Evolutionary conservation across 768 basidiomycete species (phyloP), one percentile per base, ranked within the genome.

Genomic region (Dictyophora rubrovolvata): DNA sequence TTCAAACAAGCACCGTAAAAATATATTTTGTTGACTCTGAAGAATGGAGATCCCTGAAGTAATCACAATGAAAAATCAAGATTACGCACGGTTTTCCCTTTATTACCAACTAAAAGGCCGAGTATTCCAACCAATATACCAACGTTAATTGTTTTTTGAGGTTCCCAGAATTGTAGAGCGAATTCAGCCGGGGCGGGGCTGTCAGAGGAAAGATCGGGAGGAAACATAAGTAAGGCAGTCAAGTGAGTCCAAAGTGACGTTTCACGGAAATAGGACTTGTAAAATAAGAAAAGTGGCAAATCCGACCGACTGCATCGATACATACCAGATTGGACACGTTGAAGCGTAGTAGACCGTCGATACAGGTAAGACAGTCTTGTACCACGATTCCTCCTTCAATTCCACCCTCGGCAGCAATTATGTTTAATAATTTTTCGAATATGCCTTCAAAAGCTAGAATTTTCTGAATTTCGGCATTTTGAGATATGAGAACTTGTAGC

Each of bases 371-470:
- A n/a, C 90, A 89, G 63, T 93, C 86, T 63, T 89, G 85, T 0
- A 89, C 83, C 48, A 89, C 86, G 56, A 87, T 78, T 10, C 93
- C 93, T 16, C 94, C 93, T 64, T 97, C 94, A 21, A 93, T 77
- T 0, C 96, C 96, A 20, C 93, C 91, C 70, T 97, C 95, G 62
- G 82, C 79, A 9, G 81, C 79, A 61, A 98, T 81, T 52, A 89
- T 93, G 57, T 85, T 85, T 73, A 98, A 93, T 33, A 99, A 79
- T 68, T 87, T 91, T 74, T 99, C 96, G 66, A 99, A 98, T 1
- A 89, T 90, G 18, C 96, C 93, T 65, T 93, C 93, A 65, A 99
- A 99, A 0, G 94, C 93, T 49, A 98, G 82, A 33, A 97, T 84
- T 72, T 97, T 98, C 68, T 97, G 95, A 36, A 99, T 89, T 69